These are phyloP conservation scores for Pseudoturritis turrita DNA, from an alignment of 345 rosid genomes.

Conservation along the genomic window DNA sequence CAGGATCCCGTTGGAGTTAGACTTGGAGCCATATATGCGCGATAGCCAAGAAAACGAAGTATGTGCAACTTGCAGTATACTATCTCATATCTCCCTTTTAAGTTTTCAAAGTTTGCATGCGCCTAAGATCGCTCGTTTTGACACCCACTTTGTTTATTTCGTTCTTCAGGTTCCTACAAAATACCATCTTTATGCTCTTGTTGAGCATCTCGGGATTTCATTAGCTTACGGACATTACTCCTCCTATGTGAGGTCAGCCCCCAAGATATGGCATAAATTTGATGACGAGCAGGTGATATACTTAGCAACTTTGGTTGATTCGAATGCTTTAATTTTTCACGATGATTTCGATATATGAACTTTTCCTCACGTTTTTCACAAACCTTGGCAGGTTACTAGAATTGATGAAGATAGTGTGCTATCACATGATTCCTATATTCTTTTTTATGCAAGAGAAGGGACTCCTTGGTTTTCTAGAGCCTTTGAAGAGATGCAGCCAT, in stretches of 20 bases:
- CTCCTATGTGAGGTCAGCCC: conserved; percentile 62
- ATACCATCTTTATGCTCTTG: conserved; percentile 70
- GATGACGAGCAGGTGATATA: conserved; percentile 57
- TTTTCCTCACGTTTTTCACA: neutral
- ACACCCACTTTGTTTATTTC: neutral
- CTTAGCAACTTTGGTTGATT: neutral
- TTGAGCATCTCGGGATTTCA: conserved; percentile 68
- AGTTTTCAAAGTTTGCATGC: neutral
- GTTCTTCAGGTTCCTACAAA: conserved; percentile 42
- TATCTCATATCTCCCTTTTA: neutral
- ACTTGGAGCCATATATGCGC: conserved; percentile 60
- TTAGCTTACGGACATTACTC: conserved; percentile 72
- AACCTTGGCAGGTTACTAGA: conserved; percentile 49
- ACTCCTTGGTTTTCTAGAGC: conserved; percentile 68
- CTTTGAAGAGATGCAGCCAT: conserved; percentile 36
- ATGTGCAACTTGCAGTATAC: conserved; percentile 21
- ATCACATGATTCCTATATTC: conserved; percentile 68
- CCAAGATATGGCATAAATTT: conserved; percentile 64
- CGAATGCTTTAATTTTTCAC: too few species aligned
- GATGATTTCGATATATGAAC: neutral
- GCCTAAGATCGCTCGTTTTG: neutral
- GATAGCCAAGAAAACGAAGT: conserved; percentile 34
- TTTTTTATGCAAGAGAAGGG: conserved; percentile 70
- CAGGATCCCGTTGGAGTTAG: conserved; percentile 73
- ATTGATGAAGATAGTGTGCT: conserved; percentile 54